These are phyloP conservation scores for Boletus sp. DNA, from an alignment of 768 basidiomycete species.

Conservation along the genomic window DNA sequence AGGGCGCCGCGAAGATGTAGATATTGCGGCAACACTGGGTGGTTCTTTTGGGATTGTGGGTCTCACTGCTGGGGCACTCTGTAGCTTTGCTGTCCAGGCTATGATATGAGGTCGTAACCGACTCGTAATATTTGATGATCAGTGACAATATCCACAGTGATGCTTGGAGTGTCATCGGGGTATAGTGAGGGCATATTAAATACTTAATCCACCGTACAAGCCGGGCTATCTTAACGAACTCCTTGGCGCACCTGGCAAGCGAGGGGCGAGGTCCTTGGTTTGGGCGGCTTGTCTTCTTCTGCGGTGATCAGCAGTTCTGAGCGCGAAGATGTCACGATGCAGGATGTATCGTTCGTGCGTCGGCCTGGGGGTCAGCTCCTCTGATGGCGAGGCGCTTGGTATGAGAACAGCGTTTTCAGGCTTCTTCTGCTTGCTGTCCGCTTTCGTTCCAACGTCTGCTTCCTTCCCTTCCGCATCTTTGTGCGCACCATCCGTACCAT, in stretches of 20 bases:
- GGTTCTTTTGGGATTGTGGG: constrained; percentile 80
- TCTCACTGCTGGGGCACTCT: constrained; percentile 69
- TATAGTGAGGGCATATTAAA: not conserved
- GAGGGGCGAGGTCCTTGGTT: constrained; percentile 67
- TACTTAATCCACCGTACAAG: no score
- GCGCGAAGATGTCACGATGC: constrained; percentile 80
- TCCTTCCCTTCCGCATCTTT: constrained; percentile 35
- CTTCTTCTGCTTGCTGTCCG: constrained; percentile 21
- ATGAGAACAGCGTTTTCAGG: constrained; percentile 14
- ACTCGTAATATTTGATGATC: not conserved
- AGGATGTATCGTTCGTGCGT: constrained; percentile 74
- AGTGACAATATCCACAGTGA: not conserved
- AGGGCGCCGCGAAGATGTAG: constrained; percentile 73
- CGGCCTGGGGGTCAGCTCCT: constrained; percentile 37
- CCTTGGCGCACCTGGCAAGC: constrained; percentile 62
- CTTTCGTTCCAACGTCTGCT: constrained; percentile 34
- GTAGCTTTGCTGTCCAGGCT: constrained; percentile 77
- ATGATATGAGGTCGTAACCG: constrained; percentile 46
- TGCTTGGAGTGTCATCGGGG: no score
- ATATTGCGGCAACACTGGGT: constrained; percentile 79
- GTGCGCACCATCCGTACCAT: not conserved
- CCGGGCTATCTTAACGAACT: constrained; percentile 19
- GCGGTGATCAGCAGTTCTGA: constrained; percentile 76
- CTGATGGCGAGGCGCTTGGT: constrained; percentile 31
- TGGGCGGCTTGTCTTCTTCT: constrained; percentile 65